These are phyloP conservation scores for Loxodes magnus DNA, from an alignment of 73 alveolate species.

Conservation along the genomic window DNA sequence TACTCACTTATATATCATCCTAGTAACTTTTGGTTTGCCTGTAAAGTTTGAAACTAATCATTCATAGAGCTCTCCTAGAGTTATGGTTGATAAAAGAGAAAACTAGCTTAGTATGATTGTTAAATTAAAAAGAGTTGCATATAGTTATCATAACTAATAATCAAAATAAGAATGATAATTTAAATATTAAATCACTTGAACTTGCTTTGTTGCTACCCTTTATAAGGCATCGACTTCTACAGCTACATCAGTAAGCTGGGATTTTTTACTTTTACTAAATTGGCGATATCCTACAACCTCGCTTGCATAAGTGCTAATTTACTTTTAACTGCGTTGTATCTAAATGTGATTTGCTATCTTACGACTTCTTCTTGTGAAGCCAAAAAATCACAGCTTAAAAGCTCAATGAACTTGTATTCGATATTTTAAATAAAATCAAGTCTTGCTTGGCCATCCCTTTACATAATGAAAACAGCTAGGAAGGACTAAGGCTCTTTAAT, in stretches of 20 bases:
- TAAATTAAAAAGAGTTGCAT: no score
- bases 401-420: constrained; percentile 90
- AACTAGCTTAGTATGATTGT: no score
- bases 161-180: no score
- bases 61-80: no score
- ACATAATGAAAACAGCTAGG: constrained; percentile 86
- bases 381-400: constrained; percentile 52
- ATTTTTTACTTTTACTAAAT: constrained; percentile 67
- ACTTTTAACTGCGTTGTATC: constrained; percentile 64
- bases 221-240: no score
- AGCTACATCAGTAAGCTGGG: constrained; percentile 77
- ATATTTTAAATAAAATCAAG: constrained; percentile 76
- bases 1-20: no score
- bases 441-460: constrained; percentile 74
- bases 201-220: no score
- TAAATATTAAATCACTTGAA: no score
- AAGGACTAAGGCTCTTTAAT: constrained; percentile 67
- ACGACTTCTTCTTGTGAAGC: constrained; percentile 77
- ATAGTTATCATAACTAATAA: no score
- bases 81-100: no score
- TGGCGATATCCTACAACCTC: constrained; percentile 61
- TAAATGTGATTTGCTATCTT: constrained; percentile 71
- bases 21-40: no score
- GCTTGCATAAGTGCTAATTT: constrained; percentile 81
- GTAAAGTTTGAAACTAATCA: no score